phyloP scores from a whole-genome alignment of 73 alveolate genomes.

The Durusdinium trenchii region DNA sequence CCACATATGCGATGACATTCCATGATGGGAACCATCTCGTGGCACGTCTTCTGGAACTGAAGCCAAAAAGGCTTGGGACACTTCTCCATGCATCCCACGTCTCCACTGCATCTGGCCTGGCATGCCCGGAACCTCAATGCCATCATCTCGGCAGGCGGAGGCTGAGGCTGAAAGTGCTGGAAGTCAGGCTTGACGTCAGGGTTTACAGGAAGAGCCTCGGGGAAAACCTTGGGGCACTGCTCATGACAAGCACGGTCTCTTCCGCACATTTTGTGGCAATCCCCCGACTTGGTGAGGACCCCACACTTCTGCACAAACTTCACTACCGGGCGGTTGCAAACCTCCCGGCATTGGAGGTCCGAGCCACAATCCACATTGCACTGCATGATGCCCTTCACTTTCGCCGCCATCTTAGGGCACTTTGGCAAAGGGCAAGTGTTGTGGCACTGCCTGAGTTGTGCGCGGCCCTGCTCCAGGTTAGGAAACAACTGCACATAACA shows the following conservation, averaged over 20 bases:
- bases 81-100: constrained; percentile 3
- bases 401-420: constrained; percentile 74
- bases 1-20: constrained; percentile 46
- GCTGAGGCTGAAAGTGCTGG: not conserved
- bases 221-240: not conserved
- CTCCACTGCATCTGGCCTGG: constrained; percentile 30
- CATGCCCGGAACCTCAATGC: constrained; percentile 28
- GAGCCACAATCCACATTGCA: constrained; percentile 67
- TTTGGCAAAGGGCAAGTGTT: constrained; percentile 48
- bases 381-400: constrained; percentile 68
- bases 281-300: not conserved
- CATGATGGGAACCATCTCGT: constrained; percentile 43
- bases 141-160: constrained; percentile 42
- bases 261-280: not conserved
- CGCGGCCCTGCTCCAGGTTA: too few species aligned
- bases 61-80: constrained; percentile 79
- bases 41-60: constrained; percentile 22
- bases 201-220: too few species aligned
- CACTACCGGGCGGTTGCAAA: constrained; percentile 52
- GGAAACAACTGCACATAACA: too few species aligned
- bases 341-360: constrained; percentile 38
- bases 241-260: not conserved
- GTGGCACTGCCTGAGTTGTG: constrained; percentile 45
- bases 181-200: not conserved
- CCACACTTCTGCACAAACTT: constrained; percentile 32